Evolutionary conservation across 176 grass and related monocot genomes (phyloP).

Genomic region (Alloteropsis semialata): DNA sequence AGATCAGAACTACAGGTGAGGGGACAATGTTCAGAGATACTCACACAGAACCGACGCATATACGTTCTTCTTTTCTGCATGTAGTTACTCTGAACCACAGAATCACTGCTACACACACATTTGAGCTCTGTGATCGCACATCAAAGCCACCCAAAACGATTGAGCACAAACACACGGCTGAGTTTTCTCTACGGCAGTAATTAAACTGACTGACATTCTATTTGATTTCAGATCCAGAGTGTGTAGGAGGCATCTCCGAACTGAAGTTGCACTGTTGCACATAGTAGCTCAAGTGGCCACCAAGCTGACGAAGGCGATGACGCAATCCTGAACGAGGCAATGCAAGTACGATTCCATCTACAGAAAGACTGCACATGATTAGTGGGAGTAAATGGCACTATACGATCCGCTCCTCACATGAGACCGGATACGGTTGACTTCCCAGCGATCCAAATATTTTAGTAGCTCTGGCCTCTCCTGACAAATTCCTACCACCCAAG

Average conservation of each 20-base stretch:
- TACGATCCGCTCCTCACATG: slow-evolving; percentile 32
- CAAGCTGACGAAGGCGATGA: slow-evolving; percentile 22
- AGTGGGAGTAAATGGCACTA: slow-evolving; percentile 41
- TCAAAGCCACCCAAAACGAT: too few relatives aligned
- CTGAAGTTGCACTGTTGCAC: neutral
- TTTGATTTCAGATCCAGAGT: slow-evolving; percentile 28
- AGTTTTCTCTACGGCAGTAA: neutral
- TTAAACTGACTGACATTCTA: neutral
- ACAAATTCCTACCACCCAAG: neutral
- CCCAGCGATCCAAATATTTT: neutral
- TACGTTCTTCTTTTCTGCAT: neutral
- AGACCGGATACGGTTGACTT: slow-evolving; percentile 24
- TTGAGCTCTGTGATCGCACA: too few relatives aligned
- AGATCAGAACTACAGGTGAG: neutral
- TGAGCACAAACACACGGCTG: too few relatives aligned
- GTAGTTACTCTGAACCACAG: neutral
- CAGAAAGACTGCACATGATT: neutral
- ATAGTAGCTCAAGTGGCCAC: neutral
- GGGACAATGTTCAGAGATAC: neutral
- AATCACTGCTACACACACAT: too few relatives aligned
- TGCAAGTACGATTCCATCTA: slow-evolving; percentile 3
- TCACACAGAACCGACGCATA: neutral
- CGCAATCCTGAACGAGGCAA: slow-evolving; percentile 19
- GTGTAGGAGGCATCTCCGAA: slow-evolving; percentile 7
- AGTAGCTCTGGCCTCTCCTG: neutral